Evolutionary conservation across 495 filamentous ascomycete genomes (phyloP).

Genomic region (Tuber microsphaerosporum): DNA sequence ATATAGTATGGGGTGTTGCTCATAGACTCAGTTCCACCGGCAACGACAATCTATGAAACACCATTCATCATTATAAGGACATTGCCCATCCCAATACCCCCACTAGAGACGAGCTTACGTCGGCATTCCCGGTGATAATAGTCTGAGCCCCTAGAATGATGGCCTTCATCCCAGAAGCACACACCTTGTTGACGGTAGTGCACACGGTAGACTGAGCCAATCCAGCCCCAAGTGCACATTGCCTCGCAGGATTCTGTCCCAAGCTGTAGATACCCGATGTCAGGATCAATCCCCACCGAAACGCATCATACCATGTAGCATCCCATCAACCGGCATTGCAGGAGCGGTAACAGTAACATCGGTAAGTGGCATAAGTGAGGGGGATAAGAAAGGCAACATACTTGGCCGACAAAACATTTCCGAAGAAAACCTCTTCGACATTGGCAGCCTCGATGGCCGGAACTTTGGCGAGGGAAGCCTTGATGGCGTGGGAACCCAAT

Average conservation of each 20-base stretch:
- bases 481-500: slow-evolving; percentile 85
- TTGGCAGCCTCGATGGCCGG: slow-evolving; percentile 75
- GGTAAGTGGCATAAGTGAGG: not conserved
- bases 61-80: not conserved
- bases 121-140: slow-evolving; percentile 88
- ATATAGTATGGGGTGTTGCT: slow-evolving; percentile 96
- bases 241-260: slow-evolving; percentile 91
- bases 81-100: not conserved
- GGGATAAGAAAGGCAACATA: slow-evolving; percentile 45
- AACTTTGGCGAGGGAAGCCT: slow-evolving; percentile 77
- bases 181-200: slow-evolving; percentile 98
- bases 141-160: slow-evolving; percentile 92
- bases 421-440: slow-evolving; percentile 94
- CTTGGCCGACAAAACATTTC: slow-evolving; percentile 95
- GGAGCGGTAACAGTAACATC: not conserved
- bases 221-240: slow-evolving; percentile 83
- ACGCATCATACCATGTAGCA: slow-evolving; percentile 3
- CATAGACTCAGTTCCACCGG: slow-evolving; percentile 95
- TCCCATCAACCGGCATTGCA: not conserved
- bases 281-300: slow-evolving; percentile 2
- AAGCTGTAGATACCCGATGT: slow-evolving; percentile 52
- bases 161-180: slow-evolving; percentile 87
- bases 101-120: slow-evolving; percentile 36
- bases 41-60: slow-evolving; percentile 58
- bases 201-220: slow-evolving; percentile 68